Conservation (phyloP, 805 yeast species). For the Ogataea dorogensis region DNA sequence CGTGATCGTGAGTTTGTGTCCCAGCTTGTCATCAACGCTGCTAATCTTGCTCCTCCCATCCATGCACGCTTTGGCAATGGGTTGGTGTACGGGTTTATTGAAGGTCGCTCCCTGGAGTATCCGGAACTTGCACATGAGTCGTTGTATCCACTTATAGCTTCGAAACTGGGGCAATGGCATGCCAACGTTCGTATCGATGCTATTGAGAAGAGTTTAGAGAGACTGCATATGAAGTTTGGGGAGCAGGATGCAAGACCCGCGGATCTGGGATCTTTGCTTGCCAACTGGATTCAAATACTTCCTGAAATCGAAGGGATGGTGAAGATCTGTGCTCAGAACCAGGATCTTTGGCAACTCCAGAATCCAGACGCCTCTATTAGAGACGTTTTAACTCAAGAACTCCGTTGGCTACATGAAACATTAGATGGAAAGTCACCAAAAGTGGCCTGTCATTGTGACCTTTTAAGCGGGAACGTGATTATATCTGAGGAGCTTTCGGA, state of each 20-base stretch:
- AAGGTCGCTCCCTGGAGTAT: constrained; percentile 60
- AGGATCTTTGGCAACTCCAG: constrained; percentile 23
- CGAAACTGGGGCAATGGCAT: constrained; percentile 73
- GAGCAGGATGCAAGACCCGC: constrained; percentile 31
- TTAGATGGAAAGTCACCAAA: constrained; percentile 46
- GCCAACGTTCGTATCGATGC: constrained; percentile 41
- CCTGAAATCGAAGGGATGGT: constrained; percentile 48
- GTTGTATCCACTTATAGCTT: constrained; percentile 59
- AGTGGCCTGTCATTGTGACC: constrained; percentile 70
- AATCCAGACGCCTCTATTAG: constrained; percentile 21
- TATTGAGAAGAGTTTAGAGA: constrained; percentile 47
- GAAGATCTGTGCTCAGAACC: constrained; percentile 37
- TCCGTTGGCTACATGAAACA: constrained; percentile 49
- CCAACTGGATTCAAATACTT: constrained; percentile 60
- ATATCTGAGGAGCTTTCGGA: constrained; percentile 44
- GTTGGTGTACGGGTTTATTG: constrained; percentile 63
- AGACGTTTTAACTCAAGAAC: constrained; percentile 47
- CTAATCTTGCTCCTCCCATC: constrained; percentile 65
- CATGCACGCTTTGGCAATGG: constrained; percentile 72
- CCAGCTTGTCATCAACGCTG: constrained; percentile 58
- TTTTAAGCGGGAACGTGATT: constrained; percentile 71
- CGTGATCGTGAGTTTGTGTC: constrained; percentile 72
- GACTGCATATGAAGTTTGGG: constrained; percentile 32
- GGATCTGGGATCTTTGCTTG: constrained; percentile 58
- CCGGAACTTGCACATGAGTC: constrained; percentile 48